phyloP scores from a whole-genome alignment of 192 early-diverging fungal genomes.

The Rhizophlyctis rosea region DNA sequence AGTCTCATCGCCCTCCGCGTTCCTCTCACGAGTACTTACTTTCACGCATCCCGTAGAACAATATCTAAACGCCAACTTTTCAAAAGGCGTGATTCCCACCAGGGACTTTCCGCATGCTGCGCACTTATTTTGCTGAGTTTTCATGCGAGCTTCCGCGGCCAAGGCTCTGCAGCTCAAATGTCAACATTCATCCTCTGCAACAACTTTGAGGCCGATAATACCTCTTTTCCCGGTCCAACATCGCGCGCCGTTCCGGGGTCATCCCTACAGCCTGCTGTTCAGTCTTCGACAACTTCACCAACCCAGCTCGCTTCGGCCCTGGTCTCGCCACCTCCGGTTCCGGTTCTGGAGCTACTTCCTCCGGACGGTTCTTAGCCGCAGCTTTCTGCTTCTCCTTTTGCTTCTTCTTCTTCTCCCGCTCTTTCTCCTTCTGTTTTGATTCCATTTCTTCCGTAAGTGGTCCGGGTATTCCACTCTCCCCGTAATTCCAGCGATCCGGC shows the following conservation, averaged over 20 bases:
- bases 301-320: slow-evolving; percentile 2
- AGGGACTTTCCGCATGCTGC: slow-evolving; percentile 62
- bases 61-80: slow-evolving; percentile 65
- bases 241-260: slow-evolving; percentile 66
- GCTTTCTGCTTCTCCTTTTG: slow-evolving; percentile 36
- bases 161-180: slow-evolving; percentile 44
- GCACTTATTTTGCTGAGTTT: slow-evolving; percentile 49
- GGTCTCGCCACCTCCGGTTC: slow-evolving; percentile 1
- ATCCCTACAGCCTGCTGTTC: slow-evolving; percentile 48
- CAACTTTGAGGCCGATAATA: neutral
- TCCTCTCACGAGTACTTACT: slow-evolving; percentile 11
- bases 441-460: slow-evolving; percentile 72
- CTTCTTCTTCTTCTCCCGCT: slow-evolving; percentile 54
- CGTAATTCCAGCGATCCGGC: slow-evolving; percentile 67
- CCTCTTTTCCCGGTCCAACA: slow-evolving; percentile 73
- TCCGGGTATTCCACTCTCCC: slow-evolving; percentile 65
- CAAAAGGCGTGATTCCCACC: slow-evolving; percentile 62
- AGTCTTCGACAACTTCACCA: slow-evolving; percentile 33
- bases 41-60: slow-evolving; percentile 47
- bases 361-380: slow-evolving; percentile 9
- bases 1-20: too few relatives aligned
- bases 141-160: slow-evolving; percentile 71
- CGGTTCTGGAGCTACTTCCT: slow-evolving; percentile 23
- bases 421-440: slow-evolving; percentile 62
- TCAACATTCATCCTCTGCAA: neutral